Evolutionary conservation across 2,329 filamentous ascomycete species (phyloP).

Genomic region (Pseudogymnoascus sp.): DNA sequence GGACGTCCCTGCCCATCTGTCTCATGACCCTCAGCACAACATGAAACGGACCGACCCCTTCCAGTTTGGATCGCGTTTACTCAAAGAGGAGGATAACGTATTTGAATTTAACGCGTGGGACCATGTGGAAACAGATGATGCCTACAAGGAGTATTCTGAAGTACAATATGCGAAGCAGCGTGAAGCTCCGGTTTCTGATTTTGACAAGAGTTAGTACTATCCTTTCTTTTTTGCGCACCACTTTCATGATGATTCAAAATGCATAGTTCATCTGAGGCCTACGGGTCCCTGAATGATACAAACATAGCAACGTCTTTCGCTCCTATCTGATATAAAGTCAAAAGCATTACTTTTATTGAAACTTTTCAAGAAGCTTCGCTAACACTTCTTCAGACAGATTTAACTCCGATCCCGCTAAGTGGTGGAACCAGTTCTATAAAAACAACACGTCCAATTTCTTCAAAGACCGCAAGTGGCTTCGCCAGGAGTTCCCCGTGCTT

Average conservation of each 20-base stretch:
- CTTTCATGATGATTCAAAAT: constrained; percentile 46
- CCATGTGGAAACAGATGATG: constrained; percentile 86
- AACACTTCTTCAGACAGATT: constrained; percentile 58
- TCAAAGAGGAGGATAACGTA: constrained; percentile 78
- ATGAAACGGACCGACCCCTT: constrained; percentile 88
- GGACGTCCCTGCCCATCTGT: constrained; percentile 20
- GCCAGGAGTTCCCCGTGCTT: constrained; percentile 91
- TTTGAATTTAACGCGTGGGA: constrained; percentile 99
- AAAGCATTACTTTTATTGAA: constrained; percentile 11
- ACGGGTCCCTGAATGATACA: constrained; percentile 49
- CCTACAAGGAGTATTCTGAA: constrained; percentile 79
- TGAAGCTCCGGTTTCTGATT: constrained; percentile 79
- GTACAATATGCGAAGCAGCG: constrained; percentile 80
- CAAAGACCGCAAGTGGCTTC: constrained; percentile 96
- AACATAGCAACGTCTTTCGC: constrained; percentile 57
- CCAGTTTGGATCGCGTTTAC: constrained; percentile 83
- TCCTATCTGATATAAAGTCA: constrained; percentile 55
- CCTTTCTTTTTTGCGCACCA: constrained; percentile 7
- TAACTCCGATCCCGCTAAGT: constrained; percentile 83
- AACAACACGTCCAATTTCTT: constrained; percentile 98
- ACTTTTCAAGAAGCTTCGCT: constrained; percentile 27
- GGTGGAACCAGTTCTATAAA: constrained; percentile 98
- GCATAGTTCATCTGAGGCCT: constrained; percentile 65
- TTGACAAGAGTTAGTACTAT: constrained; percentile 66
- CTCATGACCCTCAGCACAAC: constrained; percentile 48